Conservation (phyloP, 345 rosid genomes). For the Citrus sp. region DNA sequence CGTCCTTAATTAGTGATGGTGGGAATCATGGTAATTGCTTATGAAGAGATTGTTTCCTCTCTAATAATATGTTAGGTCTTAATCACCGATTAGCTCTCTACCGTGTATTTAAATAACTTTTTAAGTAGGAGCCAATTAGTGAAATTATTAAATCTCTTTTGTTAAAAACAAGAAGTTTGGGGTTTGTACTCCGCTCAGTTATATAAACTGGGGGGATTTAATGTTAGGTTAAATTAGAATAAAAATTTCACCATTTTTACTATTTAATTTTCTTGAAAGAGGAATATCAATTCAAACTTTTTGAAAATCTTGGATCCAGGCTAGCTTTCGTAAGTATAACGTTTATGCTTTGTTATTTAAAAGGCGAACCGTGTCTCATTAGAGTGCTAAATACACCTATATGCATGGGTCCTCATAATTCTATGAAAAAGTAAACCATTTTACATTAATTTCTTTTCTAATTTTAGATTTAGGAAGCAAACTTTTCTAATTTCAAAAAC, state of each 20-base stretch:
- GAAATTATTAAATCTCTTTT: too few relatives aligned
- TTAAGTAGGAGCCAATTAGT: too few relatives aligned
- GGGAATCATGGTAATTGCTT: neutral
- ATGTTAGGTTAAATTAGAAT: too few relatives aligned
- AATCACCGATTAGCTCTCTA: too few relatives aligned
- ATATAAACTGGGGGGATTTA: too few relatives aligned
- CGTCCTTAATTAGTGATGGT: too few relatives aligned
- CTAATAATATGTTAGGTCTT: neutral
- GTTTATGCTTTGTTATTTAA: conserved; percentile 16
- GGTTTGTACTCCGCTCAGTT: too few relatives aligned
- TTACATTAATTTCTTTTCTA: neutral
- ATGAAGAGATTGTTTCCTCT: neutral
- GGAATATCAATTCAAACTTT: neutral
- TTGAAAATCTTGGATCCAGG: neutral
- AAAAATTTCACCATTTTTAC: too few relatives aligned
- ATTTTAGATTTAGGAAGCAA: neutral
- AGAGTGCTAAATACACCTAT: conserved; percentile 9
- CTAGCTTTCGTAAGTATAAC: neutral
- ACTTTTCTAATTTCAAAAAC: too few relatives aligned
- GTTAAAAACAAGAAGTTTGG: too few relatives aligned
- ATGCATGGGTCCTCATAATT: conserved; percentile 22
- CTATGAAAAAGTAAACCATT: conserved; percentile 14
- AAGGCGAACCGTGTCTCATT: conserved; percentile 48
- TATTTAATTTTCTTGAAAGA: neutral
- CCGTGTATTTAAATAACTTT: too few relatives aligned